Evolutionary conservation across 768 basidiomycete species (phyloP).

Genomic region (Termitomyces sp.): DNA sequence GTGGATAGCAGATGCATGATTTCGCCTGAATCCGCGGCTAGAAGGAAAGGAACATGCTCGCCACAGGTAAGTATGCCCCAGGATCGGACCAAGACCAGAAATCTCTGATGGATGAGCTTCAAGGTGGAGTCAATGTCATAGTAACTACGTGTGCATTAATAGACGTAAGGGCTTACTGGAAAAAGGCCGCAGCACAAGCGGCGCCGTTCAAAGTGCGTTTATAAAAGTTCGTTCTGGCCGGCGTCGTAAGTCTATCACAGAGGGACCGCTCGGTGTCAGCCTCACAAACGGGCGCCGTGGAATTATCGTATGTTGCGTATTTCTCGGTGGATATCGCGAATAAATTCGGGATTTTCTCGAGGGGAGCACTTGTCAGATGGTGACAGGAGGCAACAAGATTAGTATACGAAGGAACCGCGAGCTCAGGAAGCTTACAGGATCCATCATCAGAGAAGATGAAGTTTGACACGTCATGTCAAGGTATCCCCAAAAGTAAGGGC

Average conservation of each 20-base stretch:
- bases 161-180: neutral
- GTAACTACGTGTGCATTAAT: neutral
- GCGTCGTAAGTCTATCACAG: neutral
- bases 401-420: conserved; percentile 2
- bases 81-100: neutral
- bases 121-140: neutral
- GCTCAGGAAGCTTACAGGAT: conserved; percentile 1
- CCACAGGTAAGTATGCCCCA: neutral
- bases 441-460: conserved; percentile 9
- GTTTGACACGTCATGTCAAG: conserved; percentile 17
- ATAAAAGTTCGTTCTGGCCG: neutral
- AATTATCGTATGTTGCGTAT: neutral
- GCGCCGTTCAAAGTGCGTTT: neutral
- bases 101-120: neutral
- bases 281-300: neutral
- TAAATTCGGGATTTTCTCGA: neutral
- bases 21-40: conserved; percentile 6
- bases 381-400: conserved; percentile 2
- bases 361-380: neutral
- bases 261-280: neutral
- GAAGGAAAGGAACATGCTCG: neutral
- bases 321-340: neutral
- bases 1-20: neutral
- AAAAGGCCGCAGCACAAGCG: neutral
- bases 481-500: conserved; percentile 2